Evolutionary conservation across 1,139 yeast genomes (phyloP), one percentile per base, ranked within the genome.

Genomic region (Lodderomyces elongisporus): DNA sequence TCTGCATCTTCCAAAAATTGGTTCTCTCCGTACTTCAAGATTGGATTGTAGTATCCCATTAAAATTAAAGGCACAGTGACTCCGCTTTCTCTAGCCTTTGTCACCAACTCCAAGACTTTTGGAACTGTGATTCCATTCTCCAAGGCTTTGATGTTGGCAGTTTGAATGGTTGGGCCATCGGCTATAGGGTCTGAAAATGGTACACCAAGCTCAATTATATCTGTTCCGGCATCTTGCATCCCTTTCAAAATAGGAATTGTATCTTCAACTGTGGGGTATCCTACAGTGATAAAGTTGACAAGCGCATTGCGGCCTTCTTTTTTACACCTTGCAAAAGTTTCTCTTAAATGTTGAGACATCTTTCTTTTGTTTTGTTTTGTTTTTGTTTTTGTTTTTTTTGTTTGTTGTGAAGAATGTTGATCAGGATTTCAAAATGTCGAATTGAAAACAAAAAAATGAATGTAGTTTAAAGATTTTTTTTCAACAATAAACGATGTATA

Each of bases 171-270:
- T 25, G 97, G 95, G 30, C 99, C 99, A 58, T 91, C 99, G 27
- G 97, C 99, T 52, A 91, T 87, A 28, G 99, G 98, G 56, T 91
- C 99, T n/a, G 96, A 82, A 58, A 91, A 91, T 28, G 99, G 99
- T 53, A 93, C 66, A 42, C 99, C 98, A 33, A 91, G 66, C 63
- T 91, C 99, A 46, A 91, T 85, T 42, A 91, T 74, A 55, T 91
- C 98, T 15, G 85, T 93, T 41, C 99, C 99, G 44, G 95, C 97
- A 29, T 76, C 84, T 64, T 91, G 97, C 65, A 91, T 76, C 20
- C 93, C 91, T 54, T 80, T 74, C 56, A 93, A 58, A 47, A 89
- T 77, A 5, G 95, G 93, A 28, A 91, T 68, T 2, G 98, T 89
- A 47, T 84, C 96, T 36, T 81, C 93, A 36, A 83, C 63, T 17